Evolutionary conservation across 1,139 yeast species (phyloP).

Genomic region (Suhomyces atakaporum): DNA sequence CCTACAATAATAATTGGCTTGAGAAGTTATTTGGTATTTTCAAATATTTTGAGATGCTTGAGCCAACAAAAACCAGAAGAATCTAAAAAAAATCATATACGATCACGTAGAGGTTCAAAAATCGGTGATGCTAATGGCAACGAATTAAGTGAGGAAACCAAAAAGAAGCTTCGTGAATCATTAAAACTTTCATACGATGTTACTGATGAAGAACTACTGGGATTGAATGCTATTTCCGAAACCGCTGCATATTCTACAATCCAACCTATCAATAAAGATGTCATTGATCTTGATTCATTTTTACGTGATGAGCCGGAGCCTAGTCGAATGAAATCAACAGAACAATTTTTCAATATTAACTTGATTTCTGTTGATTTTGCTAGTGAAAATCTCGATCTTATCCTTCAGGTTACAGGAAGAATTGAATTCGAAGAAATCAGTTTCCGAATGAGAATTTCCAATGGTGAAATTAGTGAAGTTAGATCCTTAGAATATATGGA

Average conservation of each 20-base stretch:
- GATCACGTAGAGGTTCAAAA: constrained; percentile 14
- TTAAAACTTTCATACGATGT: constrained; percentile 40
- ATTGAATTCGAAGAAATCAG: constrained; percentile 18
- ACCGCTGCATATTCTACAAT: constrained; percentile 23
- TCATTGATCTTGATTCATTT: constrained; percentile 24
- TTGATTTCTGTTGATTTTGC: constrained; percentile 30
- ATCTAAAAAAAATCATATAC: constrained; percentile 1
- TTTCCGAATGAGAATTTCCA: constrained; percentile 28
- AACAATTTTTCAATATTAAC: constrained; percentile 22
- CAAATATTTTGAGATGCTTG: constrained; percentile 20
- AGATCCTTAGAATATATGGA: constrained; percentile 25
- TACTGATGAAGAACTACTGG: constrained; percentile 43
- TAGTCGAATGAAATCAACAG: constrained; percentile 10
- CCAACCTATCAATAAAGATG: constrained; percentile 20
- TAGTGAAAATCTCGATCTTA: constrained; percentile 24
- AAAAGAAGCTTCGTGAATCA: constrained; percentile 36
- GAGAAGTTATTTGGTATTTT: constrained; percentile 34
- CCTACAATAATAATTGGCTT: constrained; percentile 30
- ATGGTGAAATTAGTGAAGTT: constrained; percentile 27
- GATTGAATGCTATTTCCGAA: constrained; percentile 34
- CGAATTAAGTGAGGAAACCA: constrained; percentile 25
- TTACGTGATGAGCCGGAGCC: constrained; percentile 11
- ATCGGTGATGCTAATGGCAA: constrained; percentile 7
- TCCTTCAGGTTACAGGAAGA: constrained; percentile 26
- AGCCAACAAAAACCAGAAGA: neutral